These are phyloP conservation scores for Alloteropsis semialata DNA, from an alignment of 176 grass and related monocot species.

Conservation along the genomic window DNA sequence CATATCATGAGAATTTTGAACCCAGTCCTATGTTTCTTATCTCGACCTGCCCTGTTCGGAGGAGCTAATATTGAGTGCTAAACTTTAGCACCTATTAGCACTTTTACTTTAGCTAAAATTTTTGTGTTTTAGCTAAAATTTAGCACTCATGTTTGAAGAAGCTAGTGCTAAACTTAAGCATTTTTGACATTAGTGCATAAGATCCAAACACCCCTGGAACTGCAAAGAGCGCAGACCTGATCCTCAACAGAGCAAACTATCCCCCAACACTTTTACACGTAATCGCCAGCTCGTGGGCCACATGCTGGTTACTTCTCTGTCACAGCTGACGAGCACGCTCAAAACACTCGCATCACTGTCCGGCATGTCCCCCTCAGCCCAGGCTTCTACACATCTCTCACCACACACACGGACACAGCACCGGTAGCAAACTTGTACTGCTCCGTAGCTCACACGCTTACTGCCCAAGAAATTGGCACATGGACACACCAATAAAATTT, in stretches of 20 bases:
- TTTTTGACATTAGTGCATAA: too few species aligned
- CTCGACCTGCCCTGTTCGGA: too few species aligned
- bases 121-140: too few species aligned
- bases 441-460: not conserved
- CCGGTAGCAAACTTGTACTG: not conserved
- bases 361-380: not conserved
- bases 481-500: not conserved
- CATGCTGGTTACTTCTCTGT: not conserved
- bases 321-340: not conserved
- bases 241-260: not conserved
- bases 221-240: not conserved
- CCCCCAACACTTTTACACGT: conserved; percentile 15
- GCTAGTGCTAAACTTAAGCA: too few species aligned
- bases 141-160: too few species aligned
- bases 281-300: not conserved
- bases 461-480: not conserved
- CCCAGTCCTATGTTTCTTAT: not conserved
- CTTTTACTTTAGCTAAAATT: too few species aligned
- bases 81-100: too few species aligned
- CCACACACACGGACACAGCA: not conserved
- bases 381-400: not conserved
- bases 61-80: too few species aligned
- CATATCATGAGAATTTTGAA: not conserved
- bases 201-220: too few species aligned
- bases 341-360: conserved; percentile 1